These are phyloP conservation scores for Zygoascus flipseniorum DNA, from an alignment of 805 yeast species.

Conservation along the genomic window DNA sequence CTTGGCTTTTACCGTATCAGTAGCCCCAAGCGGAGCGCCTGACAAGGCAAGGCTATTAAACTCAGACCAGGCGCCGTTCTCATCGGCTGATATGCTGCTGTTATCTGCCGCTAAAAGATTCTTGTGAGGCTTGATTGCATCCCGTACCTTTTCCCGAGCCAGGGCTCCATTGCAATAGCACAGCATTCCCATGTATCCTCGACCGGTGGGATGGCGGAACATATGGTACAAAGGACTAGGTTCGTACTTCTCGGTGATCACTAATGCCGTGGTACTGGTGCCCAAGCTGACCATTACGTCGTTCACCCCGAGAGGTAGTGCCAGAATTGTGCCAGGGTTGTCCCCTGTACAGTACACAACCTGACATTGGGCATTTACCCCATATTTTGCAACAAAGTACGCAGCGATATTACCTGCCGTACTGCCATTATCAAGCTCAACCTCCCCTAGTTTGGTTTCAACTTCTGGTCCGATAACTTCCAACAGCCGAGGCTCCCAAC, in stretches of 20 bases:
- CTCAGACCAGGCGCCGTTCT: conserved; percentile 21
- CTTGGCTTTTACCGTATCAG: conserved; percentile 20
- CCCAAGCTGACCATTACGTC: conserved; percentile 80
- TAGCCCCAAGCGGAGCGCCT: conserved; percentile 12
- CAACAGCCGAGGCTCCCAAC: conserved; percentile 50
- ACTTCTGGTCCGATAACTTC: conserved; percentile 28
- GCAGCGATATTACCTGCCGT: conserved; percentile 44
- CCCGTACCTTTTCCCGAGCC: conserved; percentile 72
- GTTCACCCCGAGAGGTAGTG: conserved; percentile 66
- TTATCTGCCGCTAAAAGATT: conserved; percentile 8
- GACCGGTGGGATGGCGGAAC: conserved; percentile 78
- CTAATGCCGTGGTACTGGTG: conserved; percentile 81
- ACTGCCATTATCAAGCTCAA: conserved; percentile 35
- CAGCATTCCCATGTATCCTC: conserved; percentile 87
- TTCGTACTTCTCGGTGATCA: conserved; percentile 67
- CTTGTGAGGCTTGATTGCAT: conserved; percentile 39
- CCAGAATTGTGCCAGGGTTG: conserved; percentile 77
- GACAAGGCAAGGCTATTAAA: conserved; percentile 27
- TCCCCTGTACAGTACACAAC: conserved; percentile 84
- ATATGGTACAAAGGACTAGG: conserved; percentile 80
- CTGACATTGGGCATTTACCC: conserved; percentile 44
- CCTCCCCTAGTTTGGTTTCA: conserved; percentile 41
- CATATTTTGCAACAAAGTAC: conserved; percentile 59
- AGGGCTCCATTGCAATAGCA: conserved; percentile 88
- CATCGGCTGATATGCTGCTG: conserved; percentile 23